Conservation (phyloP, 2,329 filamentous ascomycete species). For the Cladophialophora carrionii region DNA sequence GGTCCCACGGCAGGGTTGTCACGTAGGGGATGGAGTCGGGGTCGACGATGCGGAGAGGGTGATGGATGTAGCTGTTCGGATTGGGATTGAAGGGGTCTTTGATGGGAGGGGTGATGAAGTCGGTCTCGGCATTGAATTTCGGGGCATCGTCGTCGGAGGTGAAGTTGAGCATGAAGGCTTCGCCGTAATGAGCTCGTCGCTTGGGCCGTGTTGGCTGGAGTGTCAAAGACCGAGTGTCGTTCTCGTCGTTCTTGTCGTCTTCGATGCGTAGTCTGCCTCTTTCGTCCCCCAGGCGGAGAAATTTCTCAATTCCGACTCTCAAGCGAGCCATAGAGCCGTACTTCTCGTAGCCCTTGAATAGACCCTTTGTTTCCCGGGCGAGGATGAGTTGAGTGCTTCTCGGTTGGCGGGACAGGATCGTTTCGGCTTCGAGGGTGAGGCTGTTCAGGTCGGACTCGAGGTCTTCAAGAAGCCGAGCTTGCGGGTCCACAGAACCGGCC, state of each 20-base stretch:
- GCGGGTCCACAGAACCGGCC: not conserved
- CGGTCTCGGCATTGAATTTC: constrained; percentile 9
- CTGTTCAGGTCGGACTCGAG: constrained; percentile 20
- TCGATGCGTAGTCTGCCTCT: constrained; percentile 20
- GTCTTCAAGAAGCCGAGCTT: constrained; percentile 21
- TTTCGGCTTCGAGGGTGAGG: constrained; percentile 33
- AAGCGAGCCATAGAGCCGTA: constrained; percentile 35
- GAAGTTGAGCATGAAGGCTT: constrained; percentile 26
- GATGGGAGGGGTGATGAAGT: constrained; percentile 3
- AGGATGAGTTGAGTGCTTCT: constrained; percentile 32
- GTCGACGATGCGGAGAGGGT: constrained; percentile 29
- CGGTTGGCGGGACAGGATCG: constrained; percentile 29
- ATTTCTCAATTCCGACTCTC: constrained; percentile 28
- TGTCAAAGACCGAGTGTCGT: constrained; percentile 1
- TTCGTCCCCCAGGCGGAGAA: constrained; percentile 21
- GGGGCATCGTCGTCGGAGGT: constrained; percentile 26
- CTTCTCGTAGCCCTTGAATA: constrained; percentile 34
- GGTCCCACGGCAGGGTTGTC: constrained; percentile 32
- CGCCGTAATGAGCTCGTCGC: constrained; percentile 27
- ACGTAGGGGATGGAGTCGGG: constrained; percentile 27
- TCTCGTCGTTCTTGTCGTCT: constrained; percentile 14
- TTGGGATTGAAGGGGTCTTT: not conserved
- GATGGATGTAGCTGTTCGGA: constrained; percentile 4
- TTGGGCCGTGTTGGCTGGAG: not conserved
- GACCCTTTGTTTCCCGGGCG: constrained; percentile 19